phyloP scores from a whole-genome alignment of 257 asterid genomes.

The Solanum medicagineum region DNA sequence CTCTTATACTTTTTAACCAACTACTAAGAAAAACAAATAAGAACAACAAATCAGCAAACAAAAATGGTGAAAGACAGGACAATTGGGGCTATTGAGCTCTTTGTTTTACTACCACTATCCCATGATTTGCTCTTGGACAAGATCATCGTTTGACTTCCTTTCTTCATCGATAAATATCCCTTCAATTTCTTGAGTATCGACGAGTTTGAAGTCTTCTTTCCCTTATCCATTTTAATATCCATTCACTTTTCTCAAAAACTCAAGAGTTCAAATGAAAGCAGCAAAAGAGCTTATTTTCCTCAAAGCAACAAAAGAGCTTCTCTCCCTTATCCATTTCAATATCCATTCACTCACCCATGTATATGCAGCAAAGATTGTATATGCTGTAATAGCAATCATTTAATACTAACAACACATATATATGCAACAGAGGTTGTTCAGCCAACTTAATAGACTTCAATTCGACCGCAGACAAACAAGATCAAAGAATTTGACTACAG shows the following conservation, averaged over 20 bases:
- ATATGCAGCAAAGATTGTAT: too few species aligned
- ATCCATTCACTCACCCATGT: too few species aligned
- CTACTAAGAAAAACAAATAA: not conserved
- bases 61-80: slow-evolving; percentile 66
- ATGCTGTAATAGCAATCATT: too few species aligned
- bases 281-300: not conserved
- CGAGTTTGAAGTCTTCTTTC: not conserved
- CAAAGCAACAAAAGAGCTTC: too few species aligned
- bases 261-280: not conserved
- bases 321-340: too few species aligned
- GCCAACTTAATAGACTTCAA: too few species aligned
- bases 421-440: too few species aligned
- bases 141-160: not conserved
- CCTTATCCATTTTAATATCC: not conserved
- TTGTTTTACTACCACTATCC: not conserved
- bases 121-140: slow-evolving; percentile 17
- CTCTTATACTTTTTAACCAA: not conserved
- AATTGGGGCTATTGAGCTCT: slow-evolving; percentile 24
- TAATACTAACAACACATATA: too few species aligned
- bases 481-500: too few species aligned
- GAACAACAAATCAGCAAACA: not conserved
- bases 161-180: not conserved
- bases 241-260: not conserved
- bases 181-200: not conserved
- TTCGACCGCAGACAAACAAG: too few species aligned